Evolutionary conservation across 805 yeast genomes (phyloP), one percentile per base, ranked within the genome.

Genomic region (Kuraishia molischiana): DNA sequence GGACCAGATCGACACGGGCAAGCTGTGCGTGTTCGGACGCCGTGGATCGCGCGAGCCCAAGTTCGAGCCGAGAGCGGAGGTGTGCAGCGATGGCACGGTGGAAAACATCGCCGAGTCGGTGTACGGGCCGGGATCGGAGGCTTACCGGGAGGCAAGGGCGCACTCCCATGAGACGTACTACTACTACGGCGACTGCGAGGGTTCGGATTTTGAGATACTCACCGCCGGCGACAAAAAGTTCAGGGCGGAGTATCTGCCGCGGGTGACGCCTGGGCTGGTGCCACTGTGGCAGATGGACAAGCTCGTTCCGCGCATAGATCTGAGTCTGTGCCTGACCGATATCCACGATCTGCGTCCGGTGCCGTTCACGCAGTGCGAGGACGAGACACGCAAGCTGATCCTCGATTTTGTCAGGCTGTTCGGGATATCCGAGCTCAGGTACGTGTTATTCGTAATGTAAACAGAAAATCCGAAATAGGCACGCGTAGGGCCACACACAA

Each of bases 181-280:
- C 17, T 41, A 40, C 2, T 38, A 41, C 11, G 39, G 33, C 6
- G 44, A 47, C 15, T 37, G 37, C 6, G 48, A 42, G 10, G 54
- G 45, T 20, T 41, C 38, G 34, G 31, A n/a, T 28, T 44, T 15
- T 49, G 50, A 49, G 17, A 3, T 8, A n/a, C 34, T 9, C 4
- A 35, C 28, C 11, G 29, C 18, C 38, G 33, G 22, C 29, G 33
- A 31, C 19, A 19, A 18, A 11, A 21, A 13, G 9, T 10, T 9
- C 20, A 34, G 39, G 17, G 15, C 15, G 14, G 24, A 35, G 13
- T 35, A 38, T 17, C 37, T 68, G 10, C 73, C 80, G 1, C 45
- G 48, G 9, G 71, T 74, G 3, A 48, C 66, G 2, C 78, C 80
- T 0, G 81, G 82, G 1, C 42, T 70, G 3, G 45, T 69, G 9